Conservation (phyloP, 2,329 filamentous ascomycete species). For the Ophiostoma ips region DNA sequence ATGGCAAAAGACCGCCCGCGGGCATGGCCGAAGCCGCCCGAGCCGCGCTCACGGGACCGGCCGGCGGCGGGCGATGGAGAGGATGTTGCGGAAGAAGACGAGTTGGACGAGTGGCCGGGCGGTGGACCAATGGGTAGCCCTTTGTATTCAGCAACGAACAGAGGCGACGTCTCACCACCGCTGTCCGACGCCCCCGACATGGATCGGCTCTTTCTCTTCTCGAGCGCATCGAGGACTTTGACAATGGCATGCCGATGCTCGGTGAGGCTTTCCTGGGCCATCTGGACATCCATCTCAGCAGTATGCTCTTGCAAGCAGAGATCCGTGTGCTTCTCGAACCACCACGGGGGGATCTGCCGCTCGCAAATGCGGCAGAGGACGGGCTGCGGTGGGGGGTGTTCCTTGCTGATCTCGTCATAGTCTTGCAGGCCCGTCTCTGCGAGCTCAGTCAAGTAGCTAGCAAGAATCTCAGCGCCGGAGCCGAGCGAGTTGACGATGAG, state of each 20-base stretch:
- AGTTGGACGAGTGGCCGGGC: constrained; percentile 37
- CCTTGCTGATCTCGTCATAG: constrained; percentile 56
- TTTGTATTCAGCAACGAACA: constrained; percentile 68
- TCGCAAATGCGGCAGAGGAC: constrained; percentile 95
- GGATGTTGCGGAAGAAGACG: constrained; percentile 26
- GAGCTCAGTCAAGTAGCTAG: constrained; percentile 79
- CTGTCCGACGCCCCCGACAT: constrained; percentile 20
- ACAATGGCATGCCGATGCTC: constrained; percentile 93
- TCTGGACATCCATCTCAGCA: constrained; percentile 94
- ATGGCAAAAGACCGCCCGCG: constrained; percentile 83
- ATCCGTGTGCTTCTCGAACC: constrained; percentile 99
- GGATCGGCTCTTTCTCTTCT: constrained; percentile 58
- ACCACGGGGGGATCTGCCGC: constrained; percentile 93
- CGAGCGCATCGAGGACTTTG: constrained; percentile 82
- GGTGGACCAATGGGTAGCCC: constrained; percentile 70
- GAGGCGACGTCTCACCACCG: constrained; percentile 27
- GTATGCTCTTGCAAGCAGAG: constrained; percentile 90
- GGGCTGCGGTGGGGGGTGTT: constrained; percentile 66
- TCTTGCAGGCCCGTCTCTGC: constrained; percentile 72
- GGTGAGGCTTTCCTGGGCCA: constrained; percentile 80
- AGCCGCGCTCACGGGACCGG: constrained; percentile 57
- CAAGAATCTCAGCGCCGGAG: constrained; percentile 85
- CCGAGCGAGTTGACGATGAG: constrained; percentile 87
- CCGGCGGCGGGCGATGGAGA: constrained; percentile 60
- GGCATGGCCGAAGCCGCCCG: constrained; percentile 60